Evolutionary conservation across 352 stramenopile species (phyloP), one percentile per base, ranked within the genome.

Genomic region (Pilasporangium apinafurcum): DNA sequence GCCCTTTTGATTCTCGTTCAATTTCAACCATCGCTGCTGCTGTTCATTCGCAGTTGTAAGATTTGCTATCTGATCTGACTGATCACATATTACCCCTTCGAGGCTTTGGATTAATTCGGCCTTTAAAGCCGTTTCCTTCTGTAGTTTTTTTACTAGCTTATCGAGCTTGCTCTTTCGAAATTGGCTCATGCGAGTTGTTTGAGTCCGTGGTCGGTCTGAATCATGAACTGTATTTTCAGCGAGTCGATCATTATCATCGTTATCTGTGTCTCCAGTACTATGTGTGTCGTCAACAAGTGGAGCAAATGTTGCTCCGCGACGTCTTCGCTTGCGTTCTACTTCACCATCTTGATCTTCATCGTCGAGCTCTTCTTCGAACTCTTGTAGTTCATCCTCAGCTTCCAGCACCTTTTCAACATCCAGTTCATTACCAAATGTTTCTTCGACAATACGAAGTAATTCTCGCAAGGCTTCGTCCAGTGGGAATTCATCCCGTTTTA

Each of bases 381-480:
- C 65, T 3, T 72, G 45, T 0, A 53, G 59, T 31, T 83, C 68
- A 37, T 90, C 78, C 16, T 87, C 78, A 8, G 83, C 72, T 7
- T 67, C 60, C 4, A 90, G 58, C 2, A 90, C 40, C 27, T 59
- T 55, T 6, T 62, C 48, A 5, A 87, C 43, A 5, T 68, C 29
- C 8, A 87, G 33, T 5, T 86, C 70, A 2, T 62, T 45, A 2
- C 71, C 74, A 30, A 89, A 89, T 4, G 64, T 78, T 8, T 81
- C 71, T 21, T 65, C 54, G 0, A 83, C 44, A 59, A 90, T 62
- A 18, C 62, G 68, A 7, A 91, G 32, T n/a, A 91, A 29, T 36
- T 91, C 71, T 34, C 73, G 76, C 1, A 90, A 47, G 0, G 70
- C 81, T 59, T 93, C 81, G 16, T 93, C 81, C 7, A 90, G 53